Percentiles rank a stretch among this genome's conserved stretches.
Conservation (phyloP, 2,329 filamentous ascomycete genomes). For the Pyrenophora graminea region DNA sequence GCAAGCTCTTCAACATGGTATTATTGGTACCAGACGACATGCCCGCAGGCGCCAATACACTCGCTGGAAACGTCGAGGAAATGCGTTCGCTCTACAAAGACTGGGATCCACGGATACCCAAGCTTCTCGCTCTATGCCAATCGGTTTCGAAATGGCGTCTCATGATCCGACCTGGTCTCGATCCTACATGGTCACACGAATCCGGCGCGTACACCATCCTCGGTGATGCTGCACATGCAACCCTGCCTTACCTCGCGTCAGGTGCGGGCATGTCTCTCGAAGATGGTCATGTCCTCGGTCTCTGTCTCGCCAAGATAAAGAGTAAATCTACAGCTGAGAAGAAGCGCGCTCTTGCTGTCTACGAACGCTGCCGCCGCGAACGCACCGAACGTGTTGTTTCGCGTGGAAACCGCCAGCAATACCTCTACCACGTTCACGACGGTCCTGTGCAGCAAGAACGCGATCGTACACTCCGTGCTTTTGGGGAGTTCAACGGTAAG, state of each 20-base stretch:
- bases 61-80: conserved; percentile 58
- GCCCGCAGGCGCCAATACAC: conserved; percentile 50
- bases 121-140: conserved; percentile 61
- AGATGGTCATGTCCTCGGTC: conserved; percentile 62
- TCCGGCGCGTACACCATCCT: conserved; percentile 63
- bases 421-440: conserved; percentile 65
- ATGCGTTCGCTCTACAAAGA: conserved; percentile 59
- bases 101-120: conserved; percentile 62
- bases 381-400: conserved; percentile 65
- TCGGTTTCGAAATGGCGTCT: conserved; percentile 66
- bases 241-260: conserved; percentile 64
- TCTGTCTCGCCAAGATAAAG: conserved; percentile 57
- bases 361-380: conserved; percentile 62
- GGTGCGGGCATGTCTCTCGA: conserved; percentile 66
- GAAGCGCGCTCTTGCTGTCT: conserved; percentile 51
- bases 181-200: conserved; percentile 60
- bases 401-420: conserved; percentile 64
- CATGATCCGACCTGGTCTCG: conserved; percentile 60
- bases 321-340: conserved; percentile 45
- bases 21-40: conserved; percentile 57
- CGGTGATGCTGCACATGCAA: conserved; percentile 68
- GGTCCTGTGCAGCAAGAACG: conserved; percentile 60
- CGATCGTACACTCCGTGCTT: conserved; percentile 46
- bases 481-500: conserved; percentile 36
- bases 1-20: conserved; percentile 57